These are phyloP conservation scores for Calocera viscosa DNA, from an alignment of 768 basidiomycete species.

Conservation along the genomic window DNA sequence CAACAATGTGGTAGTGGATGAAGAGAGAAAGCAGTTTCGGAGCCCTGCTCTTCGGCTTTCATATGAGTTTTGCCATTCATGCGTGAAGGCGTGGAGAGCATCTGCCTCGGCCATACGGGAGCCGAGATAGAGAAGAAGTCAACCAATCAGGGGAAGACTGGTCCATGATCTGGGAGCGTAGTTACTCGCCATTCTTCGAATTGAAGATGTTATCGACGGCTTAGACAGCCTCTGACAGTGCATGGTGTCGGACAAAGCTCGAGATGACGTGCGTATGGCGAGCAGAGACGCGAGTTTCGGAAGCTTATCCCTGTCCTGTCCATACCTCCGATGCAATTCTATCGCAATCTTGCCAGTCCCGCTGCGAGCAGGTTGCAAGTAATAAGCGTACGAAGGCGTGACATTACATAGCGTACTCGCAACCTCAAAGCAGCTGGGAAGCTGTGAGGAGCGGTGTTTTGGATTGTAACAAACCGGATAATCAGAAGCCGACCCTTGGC, in stretches of 20 bases:
- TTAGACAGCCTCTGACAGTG: background rate
- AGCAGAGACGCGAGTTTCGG: background rate
- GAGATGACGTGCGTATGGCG: conserved; percentile 6
- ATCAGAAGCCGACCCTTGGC: no score
- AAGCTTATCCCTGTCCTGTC: background rate
- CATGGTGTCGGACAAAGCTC: background rate
- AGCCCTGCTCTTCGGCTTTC: background rate
- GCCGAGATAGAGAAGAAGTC: background rate
- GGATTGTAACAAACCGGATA: no score
- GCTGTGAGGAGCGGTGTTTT: no score
- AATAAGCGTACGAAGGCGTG: no score
- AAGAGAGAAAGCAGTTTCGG: background rate
- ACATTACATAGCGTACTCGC: no score
- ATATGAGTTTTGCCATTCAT: background rate
- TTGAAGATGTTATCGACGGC: background rate
- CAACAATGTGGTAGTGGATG: background rate
- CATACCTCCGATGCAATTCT: background rate
- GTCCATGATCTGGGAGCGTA: no score
- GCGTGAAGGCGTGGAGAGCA: background rate
- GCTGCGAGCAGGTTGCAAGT: no score
- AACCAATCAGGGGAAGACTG: background rate
- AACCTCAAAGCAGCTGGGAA: no score
- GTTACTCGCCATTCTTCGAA: background rate
- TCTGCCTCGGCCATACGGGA: background rate
- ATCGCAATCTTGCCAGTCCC: no score